A percentile compares a stretch with the other conserved stretches of the same genome.
phyloP scores from a whole-genome alignment of 1,284 basidiomycete species.

The Amylostereum chailletii region DNA sequence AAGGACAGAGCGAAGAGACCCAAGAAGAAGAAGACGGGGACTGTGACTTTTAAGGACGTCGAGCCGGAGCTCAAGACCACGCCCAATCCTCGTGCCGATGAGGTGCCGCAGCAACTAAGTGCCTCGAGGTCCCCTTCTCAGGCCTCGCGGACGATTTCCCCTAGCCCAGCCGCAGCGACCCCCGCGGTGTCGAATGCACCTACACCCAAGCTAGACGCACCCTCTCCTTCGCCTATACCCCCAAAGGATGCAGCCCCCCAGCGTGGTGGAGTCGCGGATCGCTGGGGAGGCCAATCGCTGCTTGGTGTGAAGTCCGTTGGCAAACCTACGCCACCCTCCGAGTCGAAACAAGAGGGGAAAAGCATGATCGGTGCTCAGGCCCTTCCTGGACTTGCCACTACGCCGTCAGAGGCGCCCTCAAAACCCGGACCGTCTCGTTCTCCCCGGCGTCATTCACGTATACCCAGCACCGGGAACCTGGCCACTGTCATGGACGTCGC shows the following conservation, averaged over 20 bases:
- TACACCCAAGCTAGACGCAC: too few relatives aligned
- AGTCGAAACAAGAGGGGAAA: background rate
- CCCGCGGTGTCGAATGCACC: too few relatives aligned
- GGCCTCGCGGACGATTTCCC: background rate
- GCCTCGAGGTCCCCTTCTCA: background rate
- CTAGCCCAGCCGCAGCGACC: too few relatives aligned
- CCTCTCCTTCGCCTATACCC: background rate
- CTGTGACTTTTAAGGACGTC: too few relatives aligned
- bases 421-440: background rate
- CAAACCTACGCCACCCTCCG: slow-evolving; percentile 7
- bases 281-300: slow-evolving; percentile 24
- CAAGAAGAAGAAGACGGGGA: slow-evolving; percentile 29
- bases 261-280: slow-evolving; percentile 17
- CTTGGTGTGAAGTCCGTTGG: slow-evolving; percentile 23
- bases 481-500: slow-evolving; percentile 73
- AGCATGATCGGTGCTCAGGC: slow-evolving; percentile 26
- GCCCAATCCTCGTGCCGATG: too few relatives aligned
- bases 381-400: slow-evolving; percentile 28
- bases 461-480: slow-evolving; percentile 59
- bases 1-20: slow-evolving; percentile 60
- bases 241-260: slow-evolving; percentile 8
- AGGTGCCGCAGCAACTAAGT: too few relatives aligned
- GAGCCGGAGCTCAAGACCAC: too few relatives aligned
- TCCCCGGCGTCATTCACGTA: slow-evolving; percentile 22
- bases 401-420: slow-evolving; percentile 2